Base-by-base conservation (phyloP, 2,329 filamentous ascomycete genomes). In the Alternaria metachromatica region DNA sequence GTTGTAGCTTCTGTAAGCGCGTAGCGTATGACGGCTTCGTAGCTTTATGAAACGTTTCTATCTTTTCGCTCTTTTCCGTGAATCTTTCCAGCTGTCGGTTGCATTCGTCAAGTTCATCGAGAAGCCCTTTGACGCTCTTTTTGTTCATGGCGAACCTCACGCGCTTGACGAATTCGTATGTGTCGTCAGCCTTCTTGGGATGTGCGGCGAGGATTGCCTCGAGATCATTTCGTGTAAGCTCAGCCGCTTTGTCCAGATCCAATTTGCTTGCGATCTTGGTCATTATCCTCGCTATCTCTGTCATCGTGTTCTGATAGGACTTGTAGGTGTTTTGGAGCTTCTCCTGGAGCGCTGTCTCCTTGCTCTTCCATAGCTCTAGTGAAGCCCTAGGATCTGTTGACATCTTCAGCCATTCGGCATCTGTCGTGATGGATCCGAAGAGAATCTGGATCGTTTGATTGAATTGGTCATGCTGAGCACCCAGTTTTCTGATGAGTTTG, bases 71-170 rank as follows among this genome's bases (percentile, higher is more conserved):
- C 50, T 76, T 75, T 28, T 80, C 75, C 1, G 78, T 79, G 43
- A 80, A 80, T 13, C 78, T 72, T 55, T 80, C 78, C 5, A 80
- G 69, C 54, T 80, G 77, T 37, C 78, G 78, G 55, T 80, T 80
- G 69, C 78, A 80, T 3, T 79, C 76, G 37, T 78, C 73, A 20
- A 80, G 64, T 61, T 80, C 74, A 55, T 78, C 76, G 5, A 80
- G 63, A 11, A 79, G 62, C 21, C 68, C 70, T 53, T 78, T 80
- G 49, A 80, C 74, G 15, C 65, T 75, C 60, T 79, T 79, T 62
- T 79, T 80, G 44, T 66, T 75, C 77, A 80, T 80, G 4, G 75
- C 75, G 57, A 80, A 80, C 6, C 69, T 70, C 2, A 80, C 70
- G 1, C 78, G 71, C 65, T 79, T 80, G 25, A 67, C 72, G n/a